Evolutionary conservation across 1,284 basidiomycete genomes (phyloP).

Genomic region (Cryptococcus jaspeensis): DNA sequence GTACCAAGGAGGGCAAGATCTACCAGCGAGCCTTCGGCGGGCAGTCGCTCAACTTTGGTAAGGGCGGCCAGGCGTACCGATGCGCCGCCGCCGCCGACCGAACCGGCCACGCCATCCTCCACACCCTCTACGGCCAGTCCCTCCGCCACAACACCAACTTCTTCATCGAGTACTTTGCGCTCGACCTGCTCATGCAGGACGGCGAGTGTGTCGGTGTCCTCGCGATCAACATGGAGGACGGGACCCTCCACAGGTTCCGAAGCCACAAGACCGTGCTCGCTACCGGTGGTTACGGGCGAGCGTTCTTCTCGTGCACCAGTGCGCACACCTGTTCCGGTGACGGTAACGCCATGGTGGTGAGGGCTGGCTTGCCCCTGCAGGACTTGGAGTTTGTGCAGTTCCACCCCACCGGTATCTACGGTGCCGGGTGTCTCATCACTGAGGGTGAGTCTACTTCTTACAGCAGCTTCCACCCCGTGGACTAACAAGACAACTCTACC

Average conservation of each 20-base stretch:
- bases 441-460: slow-evolving; percentile 80
- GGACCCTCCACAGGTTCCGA: slow-evolving; percentile 97
- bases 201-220: slow-evolving; percentile 99
- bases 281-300: slow-evolving; percentile 96
- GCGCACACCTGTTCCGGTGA: slow-evolving; percentile 99
- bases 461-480: not conserved
- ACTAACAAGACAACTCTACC: not conserved
- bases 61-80: slow-evolving; percentile 98
- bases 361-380: slow-evolving; percentile 94
- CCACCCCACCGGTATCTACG: slow-evolving; percentile 99
- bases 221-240: slow-evolving; percentile 99
- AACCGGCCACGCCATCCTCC: slow-evolving; percentile 96
- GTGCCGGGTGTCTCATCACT: slow-evolving; percentile 97
- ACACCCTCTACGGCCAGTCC: slow-evolving; percentile 98
- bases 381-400: slow-evolving; percentile 99
- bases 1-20: slow-evolving; percentile 98
- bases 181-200: slow-evolving; percentile 97
- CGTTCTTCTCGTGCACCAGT: slow-evolving; percentile 98
- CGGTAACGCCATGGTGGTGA: slow-evolving; percentile 97
- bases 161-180: slow-evolving; percentile 99
- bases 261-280: slow-evolving; percentile 98
- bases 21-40: slow-evolving; percentile 99
- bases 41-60: slow-evolving; percentile 94
- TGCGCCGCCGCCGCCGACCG: slow-evolving; percentile 98
- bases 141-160: slow-evolving; percentile 99